phyloP scores from a whole-genome alignment of 306 rosid species.

The Citrullus amarus region DNA sequence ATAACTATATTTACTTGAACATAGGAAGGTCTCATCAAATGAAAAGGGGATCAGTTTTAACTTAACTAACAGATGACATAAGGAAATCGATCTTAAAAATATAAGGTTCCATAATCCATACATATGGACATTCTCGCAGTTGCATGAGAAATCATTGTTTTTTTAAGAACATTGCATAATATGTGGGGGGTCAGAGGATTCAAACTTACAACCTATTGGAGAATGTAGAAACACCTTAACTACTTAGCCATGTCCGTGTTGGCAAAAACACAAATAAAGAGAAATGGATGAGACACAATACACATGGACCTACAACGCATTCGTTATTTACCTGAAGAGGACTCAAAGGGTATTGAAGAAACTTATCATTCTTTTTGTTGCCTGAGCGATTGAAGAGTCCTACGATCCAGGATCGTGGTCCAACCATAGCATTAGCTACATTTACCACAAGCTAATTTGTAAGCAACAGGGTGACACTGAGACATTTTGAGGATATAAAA shows the following conservation, averaged over 20 bases:
- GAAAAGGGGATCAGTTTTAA: not conserved
- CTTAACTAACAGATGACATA: not conserved
- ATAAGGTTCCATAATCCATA: not conserved
- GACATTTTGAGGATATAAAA: not conserved
- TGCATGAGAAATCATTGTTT: not conserved
- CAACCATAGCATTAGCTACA: slow-evolving; percentile 93
- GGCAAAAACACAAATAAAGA: not conserved
- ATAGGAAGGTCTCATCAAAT: not conserved
- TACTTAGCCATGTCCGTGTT: not conserved
- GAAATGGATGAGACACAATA: not conserved
- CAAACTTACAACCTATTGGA: not conserved
- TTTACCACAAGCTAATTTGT: slow-evolving; percentile 23
- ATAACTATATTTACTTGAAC: not conserved
- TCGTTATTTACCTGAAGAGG: slow-evolving; percentile 51
- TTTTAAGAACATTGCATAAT: not conserved
- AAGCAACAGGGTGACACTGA: slow-evolving; percentile 11
- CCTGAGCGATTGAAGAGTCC: slow-evolving; percentile 55
- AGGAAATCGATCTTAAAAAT: not conserved
- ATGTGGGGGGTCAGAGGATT: not conserved
- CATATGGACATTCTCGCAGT: not conserved
- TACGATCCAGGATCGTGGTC: slow-evolving; percentile 85
- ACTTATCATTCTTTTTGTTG: slow-evolving; percentile 38
- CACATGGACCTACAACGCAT: not conserved
- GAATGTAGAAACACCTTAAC: not conserved
- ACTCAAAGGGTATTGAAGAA: slow-evolving; percentile 39